phyloP scores from a whole-genome alignment of 805 yeast species.

The Ogataea zsoltii region DNA sequence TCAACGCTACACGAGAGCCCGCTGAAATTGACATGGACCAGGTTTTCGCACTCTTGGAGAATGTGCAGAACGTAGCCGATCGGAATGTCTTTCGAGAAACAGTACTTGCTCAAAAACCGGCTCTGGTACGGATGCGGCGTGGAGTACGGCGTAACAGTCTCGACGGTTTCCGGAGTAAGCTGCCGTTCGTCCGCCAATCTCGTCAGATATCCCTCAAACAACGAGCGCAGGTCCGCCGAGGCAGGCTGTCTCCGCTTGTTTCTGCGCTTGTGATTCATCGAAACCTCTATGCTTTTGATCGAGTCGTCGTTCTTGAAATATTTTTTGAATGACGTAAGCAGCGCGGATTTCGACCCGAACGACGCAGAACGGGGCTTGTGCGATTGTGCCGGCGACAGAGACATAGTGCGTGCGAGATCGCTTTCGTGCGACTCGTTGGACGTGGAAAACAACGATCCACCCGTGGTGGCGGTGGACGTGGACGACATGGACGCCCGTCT shows the following conservation, averaged over 20 bases:
- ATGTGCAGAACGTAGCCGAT: constrained; percentile 73
- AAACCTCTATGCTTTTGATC: no score
- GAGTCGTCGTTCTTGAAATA: constrained; percentile 13
- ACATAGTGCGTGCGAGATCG: constrained; percentile 17
- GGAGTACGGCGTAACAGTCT: constrained; percentile 30
- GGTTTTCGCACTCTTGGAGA: constrained; percentile 64
- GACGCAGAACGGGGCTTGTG: constrained; percentile 11
- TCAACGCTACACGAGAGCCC: constrained; percentile 66
- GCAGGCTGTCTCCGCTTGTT: neutral
- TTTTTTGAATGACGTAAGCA: constrained; percentile 19
- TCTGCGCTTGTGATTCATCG: neutral
- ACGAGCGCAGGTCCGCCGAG: constrained; percentile 1
- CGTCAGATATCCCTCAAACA: constrained; percentile 8
- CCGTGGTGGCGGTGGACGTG: constrained; percentile 8
- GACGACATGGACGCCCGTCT: constrained; percentile 20
- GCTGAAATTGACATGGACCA: constrained; percentile 57
- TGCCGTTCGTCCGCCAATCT: neutral
- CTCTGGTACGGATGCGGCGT: constrained; percentile 61
- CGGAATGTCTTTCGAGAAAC: constrained; percentile 75
- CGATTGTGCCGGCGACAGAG: constrained; percentile 23
- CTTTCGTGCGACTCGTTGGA: constrained; percentile 17
- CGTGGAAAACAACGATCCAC: constrained; percentile 12
- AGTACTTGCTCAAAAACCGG: constrained; percentile 60
- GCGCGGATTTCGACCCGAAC: constrained; percentile 7
- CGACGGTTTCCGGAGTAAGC: neutral